phyloP scores from a whole-genome alignment of 192 early-diverging fungal species.

The Backusella morwellensis region DNA sequence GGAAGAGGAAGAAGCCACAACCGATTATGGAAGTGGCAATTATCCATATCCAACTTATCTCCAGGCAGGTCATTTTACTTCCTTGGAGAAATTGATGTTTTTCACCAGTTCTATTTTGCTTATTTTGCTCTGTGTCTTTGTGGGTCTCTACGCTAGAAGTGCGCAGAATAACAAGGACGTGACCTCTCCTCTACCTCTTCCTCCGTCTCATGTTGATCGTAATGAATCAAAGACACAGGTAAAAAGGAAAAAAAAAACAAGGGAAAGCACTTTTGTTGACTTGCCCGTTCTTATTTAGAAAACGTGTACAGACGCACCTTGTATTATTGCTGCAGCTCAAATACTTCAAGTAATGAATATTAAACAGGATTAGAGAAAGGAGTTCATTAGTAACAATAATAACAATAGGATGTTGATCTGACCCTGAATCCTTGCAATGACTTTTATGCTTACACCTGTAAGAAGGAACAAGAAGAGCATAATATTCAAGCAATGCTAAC shows the following conservation, averaged over 20 bases:
- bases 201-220: background rate
- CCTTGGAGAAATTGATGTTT: constrained; percentile 35
- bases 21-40: constrained; percentile 24
- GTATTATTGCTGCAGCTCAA: constrained; percentile 57
- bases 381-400: background rate
- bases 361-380: background rate
- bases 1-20: constrained; percentile 6
- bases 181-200: background rate
- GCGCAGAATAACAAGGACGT: constrained; percentile 11
- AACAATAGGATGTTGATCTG: constrained; percentile 44
- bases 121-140: constrained; percentile 31
- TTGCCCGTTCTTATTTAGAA: background rate
- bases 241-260: background rate
- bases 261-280: background rate
- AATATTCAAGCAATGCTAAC: background rate
- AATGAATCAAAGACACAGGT: constrained; percentile 16
- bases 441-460: constrained; percentile 65
- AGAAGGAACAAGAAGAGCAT: background rate
- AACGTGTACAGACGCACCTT: constrained; percentile 51
- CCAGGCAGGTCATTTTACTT: constrained; percentile 32
- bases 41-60: constrained; percentile 30
- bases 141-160: constrained; percentile 30
- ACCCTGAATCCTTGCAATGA: constrained; percentile 59
- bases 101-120: constrained; percentile 24
- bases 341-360: constrained; percentile 41